Evolutionary conservation across 192 early-diverging fungal genomes (phyloP), one percentile per base, ranked within the genome.

Genomic region (Gryganskiella cystojenkinii): DNA sequence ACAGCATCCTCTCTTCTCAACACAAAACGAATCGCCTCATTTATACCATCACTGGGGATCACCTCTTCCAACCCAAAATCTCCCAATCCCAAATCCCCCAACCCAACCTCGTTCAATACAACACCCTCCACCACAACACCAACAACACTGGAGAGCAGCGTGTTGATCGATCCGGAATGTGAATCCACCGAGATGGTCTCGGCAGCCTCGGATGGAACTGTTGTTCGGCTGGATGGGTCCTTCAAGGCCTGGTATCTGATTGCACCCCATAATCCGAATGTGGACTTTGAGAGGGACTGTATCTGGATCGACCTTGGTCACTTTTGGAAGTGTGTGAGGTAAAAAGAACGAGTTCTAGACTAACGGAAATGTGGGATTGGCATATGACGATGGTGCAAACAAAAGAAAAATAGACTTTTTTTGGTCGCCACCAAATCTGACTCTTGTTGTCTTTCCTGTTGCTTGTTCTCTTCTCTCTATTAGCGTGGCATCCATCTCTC

Each of bases 241-340:
- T 22, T 62, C 3, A 68, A 45, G 52, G 54, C 66, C 2, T 78
- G 74, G 74, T 78, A 67, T 44, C 43, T 78, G 66, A 67, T 78
- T 19, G 54, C 55, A 3, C 67, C 74, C 3, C 72, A 76, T 4
- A 34, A 64, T 27, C 20, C 31, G 22, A 19, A 67, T 15, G 58
- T 19, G 19, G 61, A 78, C 22, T 78, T 64, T 46, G 74, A 68
- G 10, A 78, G 59, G 24, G 67, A 78, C 45, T 55, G 64, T 19
- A 69, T 78, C 37, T 78, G 74, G 74, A 64, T 78, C 55, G 67
- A 78, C 15, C 49, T 78, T 3, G 74, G 66, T 0, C 74, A 78
- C 24, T 52, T 64, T 9, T 78, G 74, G 74, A 78, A 69, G 42
- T 68, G 66, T 62, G 61, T 78, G 24, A 78, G 74, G 74, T 69